Evolutionary conservation across 2,329 filamentous ascomycete genomes (phyloP).

Genomic region (Xenoacremonium recifei): DNA sequence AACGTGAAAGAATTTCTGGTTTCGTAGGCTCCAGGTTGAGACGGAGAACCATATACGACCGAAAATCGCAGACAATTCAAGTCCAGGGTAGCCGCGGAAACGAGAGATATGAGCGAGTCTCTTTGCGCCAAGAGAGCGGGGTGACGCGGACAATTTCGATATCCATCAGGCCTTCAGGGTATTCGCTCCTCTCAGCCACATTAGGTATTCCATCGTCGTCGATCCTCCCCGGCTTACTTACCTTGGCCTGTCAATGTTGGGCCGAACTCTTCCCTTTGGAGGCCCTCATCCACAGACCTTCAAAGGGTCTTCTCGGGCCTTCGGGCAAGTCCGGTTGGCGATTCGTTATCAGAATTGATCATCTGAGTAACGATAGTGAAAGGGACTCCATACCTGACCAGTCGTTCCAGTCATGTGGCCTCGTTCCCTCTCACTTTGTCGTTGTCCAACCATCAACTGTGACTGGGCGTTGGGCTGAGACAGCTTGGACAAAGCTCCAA

Average conservation of each 20-base stretch:
- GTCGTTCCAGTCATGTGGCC: conserved; percentile 13
- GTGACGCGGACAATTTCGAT: conserved; percentile 12
- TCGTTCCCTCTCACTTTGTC: conserved; percentile 8
- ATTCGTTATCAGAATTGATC: conserved; percentile 10
- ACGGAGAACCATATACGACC: too few relatives aligned
- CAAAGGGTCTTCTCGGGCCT: conserved; percentile 6
- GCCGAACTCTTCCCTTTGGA: conserved; percentile 3
- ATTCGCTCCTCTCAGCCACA: conserved; percentile 16
- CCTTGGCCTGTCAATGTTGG: conserved; percentile 9
- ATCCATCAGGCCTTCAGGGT: conserved; percentile 13
- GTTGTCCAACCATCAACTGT: conserved; percentile 8
- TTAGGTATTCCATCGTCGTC: conserved; percentile 12
- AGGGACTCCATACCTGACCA: conserved; percentile 1
- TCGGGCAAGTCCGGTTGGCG: conserved; percentile 17
- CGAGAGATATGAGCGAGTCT: too few relatives aligned
- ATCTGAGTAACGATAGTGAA: conserved; percentile 15
- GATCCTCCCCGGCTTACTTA: conserved; percentile 15
- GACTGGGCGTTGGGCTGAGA: conserved; percentile 11
- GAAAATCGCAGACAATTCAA: too few relatives aligned
- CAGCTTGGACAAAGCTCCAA: conserved; percentile 14
- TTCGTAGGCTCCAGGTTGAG: too few relatives aligned
- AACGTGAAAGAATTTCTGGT: too few relatives aligned
- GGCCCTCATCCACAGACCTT: conserved; percentile 3
- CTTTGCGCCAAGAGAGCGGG: conserved; percentile 22
- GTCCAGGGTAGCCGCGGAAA: too few relatives aligned